Evolutionary conservation across 2,329 filamentous ascomycete species (phyloP), one percentile per base, ranked within the genome.

Genomic region (Emmonsia crescens): DNA sequence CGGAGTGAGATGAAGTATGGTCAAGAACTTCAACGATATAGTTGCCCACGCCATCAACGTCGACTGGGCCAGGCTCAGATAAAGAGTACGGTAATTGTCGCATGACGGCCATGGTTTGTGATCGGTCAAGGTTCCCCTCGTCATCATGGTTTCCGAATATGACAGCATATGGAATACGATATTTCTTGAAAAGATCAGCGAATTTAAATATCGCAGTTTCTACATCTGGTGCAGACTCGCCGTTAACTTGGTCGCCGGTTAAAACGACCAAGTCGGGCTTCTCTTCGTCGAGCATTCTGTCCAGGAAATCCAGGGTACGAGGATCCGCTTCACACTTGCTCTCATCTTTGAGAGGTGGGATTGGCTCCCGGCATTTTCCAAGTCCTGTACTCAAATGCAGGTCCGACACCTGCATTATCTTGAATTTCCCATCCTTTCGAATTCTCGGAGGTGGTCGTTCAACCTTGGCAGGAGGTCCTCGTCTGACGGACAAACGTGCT

Each of bases 61-160:
- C 85, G 52, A 86, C 84, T 0, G 94, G 91, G 0, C 94, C 94
- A 4, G 91, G 84, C 64, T 83, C 79, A n/a, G 91, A 91, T 24
- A 99, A 81, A 1, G 91, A 96, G 74, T 90, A 96, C 0, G 94
- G 94, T 0, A 99, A 81, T 0, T 86, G 85, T 73, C 96, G 86
- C 68, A 96, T 85, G 16, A 99, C 80, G 3, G 85, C 80, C 92
- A 99, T 97, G 70, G 94, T 87, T 2, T 84, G 83, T 4, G 83
- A 79, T 61, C 94, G 88, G 19, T 86, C 84, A 66, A 96, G 82
- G 54, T 89, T 85, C 40, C 87, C 87, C 78, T 97, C 93, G 69
- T 97, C 93, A 71, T 99, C 94, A 74, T 99, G 94, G 73, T 99
- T 99, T 61, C 94, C 94, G 70, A 97, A 96, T 63, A 99, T 97